These are phyloP conservation scores for Funneliformis caledonium DNA, from an alignment of 371 early-diverging fungal species.

Conservation along the genomic window DNA sequence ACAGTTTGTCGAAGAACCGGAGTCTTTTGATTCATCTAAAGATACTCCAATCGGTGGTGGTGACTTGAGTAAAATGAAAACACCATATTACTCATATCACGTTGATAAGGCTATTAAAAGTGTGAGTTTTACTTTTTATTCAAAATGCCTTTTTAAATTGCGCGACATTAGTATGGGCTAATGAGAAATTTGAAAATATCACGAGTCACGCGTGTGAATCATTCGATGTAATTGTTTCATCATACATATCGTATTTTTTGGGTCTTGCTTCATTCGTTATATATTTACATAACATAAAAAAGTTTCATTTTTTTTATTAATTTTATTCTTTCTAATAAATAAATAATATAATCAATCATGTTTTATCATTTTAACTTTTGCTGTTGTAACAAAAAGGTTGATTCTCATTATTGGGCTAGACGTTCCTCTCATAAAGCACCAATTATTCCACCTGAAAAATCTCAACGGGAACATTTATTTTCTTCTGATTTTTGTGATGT, in stretches of 20 bases:
- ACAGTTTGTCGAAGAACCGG: background rate
- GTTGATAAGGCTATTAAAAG: slow-evolving; percentile 41
- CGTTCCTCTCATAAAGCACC: background rate
- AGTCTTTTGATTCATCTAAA: background rate
- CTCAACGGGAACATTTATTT: slow-evolving; percentile 33
- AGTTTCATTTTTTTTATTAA: background rate
- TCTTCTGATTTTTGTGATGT: slow-evolving; percentile 43
- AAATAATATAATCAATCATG: background rate
- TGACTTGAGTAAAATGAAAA: background rate
- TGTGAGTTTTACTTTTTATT: slow-evolving; percentile 32
- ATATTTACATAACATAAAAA: too few species aligned
- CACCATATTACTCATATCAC: slow-evolving; percentile 43
- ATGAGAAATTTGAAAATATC: too few species aligned
- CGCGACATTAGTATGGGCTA: too few species aligned
- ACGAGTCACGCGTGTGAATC: too few species aligned
- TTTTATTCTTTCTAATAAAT: background rate
- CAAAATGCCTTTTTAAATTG: too few species aligned
- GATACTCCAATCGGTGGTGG: background rate
- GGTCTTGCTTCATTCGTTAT: too few species aligned
- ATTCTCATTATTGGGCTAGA: slow-evolving; percentile 27
- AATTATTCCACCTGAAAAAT: background rate
- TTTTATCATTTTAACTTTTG: slow-evolving; percentile 37
- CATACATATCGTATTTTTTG: too few species aligned
- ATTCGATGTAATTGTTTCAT: too few species aligned
- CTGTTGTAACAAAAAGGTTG: slow-evolving; percentile 17